phyloP scores from a whole-genome alignment of 1,284 basidiomycete species.

The Takashimella tepidaria region DNA sequence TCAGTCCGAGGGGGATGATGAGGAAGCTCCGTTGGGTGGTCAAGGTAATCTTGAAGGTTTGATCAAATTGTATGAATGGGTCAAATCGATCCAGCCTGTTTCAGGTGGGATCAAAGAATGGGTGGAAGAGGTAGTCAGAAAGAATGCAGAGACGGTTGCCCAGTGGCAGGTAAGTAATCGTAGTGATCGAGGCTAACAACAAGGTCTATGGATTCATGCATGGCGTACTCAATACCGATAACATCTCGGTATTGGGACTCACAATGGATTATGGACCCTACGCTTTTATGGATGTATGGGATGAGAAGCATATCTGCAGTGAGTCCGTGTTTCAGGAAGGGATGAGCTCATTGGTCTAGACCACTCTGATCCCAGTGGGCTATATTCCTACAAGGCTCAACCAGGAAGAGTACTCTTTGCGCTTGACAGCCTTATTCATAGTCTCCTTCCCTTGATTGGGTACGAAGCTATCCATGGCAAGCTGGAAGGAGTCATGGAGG shows the following conservation, averaged over 20 bases:
- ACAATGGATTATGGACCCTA: conserved; percentile 95
- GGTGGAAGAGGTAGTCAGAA: conserved; percentile 67
- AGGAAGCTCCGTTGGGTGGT: conserved; percentile 41
- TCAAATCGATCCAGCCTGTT: conserved; percentile 55
- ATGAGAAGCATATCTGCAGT: conserved; percentile 79
- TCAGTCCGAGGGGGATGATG: conserved; percentile 43
- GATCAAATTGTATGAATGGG: conserved; percentile 68
- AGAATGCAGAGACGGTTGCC: conserved; percentile 87
- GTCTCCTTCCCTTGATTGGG: conserved; percentile 75
- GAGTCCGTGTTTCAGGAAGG: conserved; percentile 17
- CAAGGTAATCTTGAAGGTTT: conserved; percentile 69
- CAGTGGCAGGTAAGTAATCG: conserved; percentile 65
- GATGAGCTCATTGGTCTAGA: no score
- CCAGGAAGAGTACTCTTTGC: conserved; percentile 60
- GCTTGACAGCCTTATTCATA: conserved; percentile 64
- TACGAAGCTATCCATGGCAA: conserved; percentile 57
- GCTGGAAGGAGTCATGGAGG: conserved; percentile 55
- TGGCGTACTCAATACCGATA: conserved; percentile 92
- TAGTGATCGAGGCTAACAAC: neutral
- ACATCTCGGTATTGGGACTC: conserved; percentile 77
- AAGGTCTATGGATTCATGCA: conserved; percentile 77
- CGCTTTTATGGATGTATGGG: conserved; percentile 91
- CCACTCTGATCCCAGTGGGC: conserved; percentile 77
- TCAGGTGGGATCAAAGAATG: conserved; percentile 50
- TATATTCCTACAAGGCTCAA: conserved; percentile 68